phyloP scores from a whole-genome alignment of 1,284 basidiomycete species.

The Crepidotus sp. region DNA sequence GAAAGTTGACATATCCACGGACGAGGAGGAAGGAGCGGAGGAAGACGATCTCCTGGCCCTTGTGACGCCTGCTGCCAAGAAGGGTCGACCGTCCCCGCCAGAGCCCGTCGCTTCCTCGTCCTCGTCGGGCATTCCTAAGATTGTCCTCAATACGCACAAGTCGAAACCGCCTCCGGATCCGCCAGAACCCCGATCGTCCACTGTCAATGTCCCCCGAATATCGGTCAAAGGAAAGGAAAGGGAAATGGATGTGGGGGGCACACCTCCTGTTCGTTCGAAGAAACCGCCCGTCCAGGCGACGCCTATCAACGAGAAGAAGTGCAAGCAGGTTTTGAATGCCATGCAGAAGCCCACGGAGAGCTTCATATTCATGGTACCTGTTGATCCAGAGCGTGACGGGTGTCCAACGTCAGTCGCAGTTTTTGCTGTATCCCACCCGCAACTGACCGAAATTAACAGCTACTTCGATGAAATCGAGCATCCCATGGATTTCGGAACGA shows the following conservation, averaged over 20 bases:
- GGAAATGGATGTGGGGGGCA: slow-evolving; percentile 27
- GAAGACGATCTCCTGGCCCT: slow-evolving; percentile 55
- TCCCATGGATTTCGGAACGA: slow-evolving; percentile 94
- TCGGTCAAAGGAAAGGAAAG: slow-evolving; percentile 63
- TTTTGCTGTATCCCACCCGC: not conserved
- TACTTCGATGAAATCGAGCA: slow-evolving; percentile 89
- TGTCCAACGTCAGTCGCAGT: slow-evolving; percentile 70
- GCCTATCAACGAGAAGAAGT: slow-evolving; percentile 72
- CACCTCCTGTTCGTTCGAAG: slow-evolving; percentile 21
- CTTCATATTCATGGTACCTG: slow-evolving; percentile 75
- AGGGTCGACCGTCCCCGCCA: slow-evolving; percentile 36
- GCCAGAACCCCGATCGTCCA: slow-evolving; percentile 16
- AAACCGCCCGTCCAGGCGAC: slow-evolving; percentile 32
- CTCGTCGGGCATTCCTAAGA: slow-evolving; percentile 22
- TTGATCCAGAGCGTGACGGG: slow-evolving; percentile 76
- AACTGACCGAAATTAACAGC: slow-evolving; percentile 32
- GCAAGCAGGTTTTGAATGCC: slow-evolving; percentile 60
- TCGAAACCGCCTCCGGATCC: slow-evolving; percentile 35
- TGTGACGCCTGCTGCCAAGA: slow-evolving; percentile 57
- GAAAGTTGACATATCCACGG: slow-evolving; percentile 33
- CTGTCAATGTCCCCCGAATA: slow-evolving; percentile 29
- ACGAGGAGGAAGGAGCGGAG: slow-evolving; percentile 23
- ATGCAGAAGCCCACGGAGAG: slow-evolving; percentile 65
- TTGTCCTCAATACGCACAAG: slow-evolving; percentile 24
- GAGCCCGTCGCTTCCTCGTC: slow-evolving; percentile 14